These are phyloP conservation scores for Ophiocordyceps unilateralis DNA, from an alignment of 2,329 filamentous ascomycete genomes.

Conservation along the genomic window DNA sequence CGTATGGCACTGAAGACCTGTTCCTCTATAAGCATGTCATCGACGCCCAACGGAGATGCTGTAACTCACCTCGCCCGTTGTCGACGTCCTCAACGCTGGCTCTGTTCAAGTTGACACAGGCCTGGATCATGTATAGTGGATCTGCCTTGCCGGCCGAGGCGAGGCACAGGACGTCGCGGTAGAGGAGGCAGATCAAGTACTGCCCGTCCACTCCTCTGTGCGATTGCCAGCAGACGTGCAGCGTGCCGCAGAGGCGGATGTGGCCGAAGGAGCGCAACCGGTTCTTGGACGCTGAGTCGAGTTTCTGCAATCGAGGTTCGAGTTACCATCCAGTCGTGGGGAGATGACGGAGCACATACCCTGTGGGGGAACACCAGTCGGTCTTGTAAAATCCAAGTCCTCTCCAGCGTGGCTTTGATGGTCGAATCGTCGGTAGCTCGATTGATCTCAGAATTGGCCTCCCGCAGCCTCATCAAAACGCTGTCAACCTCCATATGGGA, in stretches of 20 bases:
- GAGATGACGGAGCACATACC: conserved; percentile 22
- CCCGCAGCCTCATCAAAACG: conserved; percentile 52
- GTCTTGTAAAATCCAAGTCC: conserved; percentile 72
- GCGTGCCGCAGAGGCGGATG: conserved; percentile 61
- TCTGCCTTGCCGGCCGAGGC: conserved; percentile 49
- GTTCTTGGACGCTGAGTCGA: conserved; percentile 37
- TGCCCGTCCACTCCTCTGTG: conserved; percentile 50
- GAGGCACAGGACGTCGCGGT: conserved; percentile 62
- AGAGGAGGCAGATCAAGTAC: conserved; percentile 78
- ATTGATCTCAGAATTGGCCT: conserved; percentile 67
- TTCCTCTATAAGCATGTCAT: background rate
- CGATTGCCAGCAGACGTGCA: conserved; percentile 71
- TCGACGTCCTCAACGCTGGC: conserved; percentile 54
- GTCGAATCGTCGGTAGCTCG: conserved; percentile 61
- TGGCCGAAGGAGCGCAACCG: conserved; percentile 69
- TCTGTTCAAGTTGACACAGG: conserved; percentile 51
- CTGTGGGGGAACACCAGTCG: conserved; percentile 58
- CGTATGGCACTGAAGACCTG: conserved; percentile 75
- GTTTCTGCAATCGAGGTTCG: conserved; percentile 16
- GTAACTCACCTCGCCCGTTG: conserved; percentile 49
- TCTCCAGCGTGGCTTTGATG: conserved; percentile 54
- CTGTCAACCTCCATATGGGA: conserved; percentile 68
- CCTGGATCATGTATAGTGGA: conserved; percentile 54
- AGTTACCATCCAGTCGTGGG: background rate
- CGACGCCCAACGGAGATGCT: too few species aligned